Percentiles rank a stretch among this genome's conserved stretches.
phyloP scores from a whole-genome alignment of 768 basidiomycete species.

The Scleroderma bovista region DNA sequence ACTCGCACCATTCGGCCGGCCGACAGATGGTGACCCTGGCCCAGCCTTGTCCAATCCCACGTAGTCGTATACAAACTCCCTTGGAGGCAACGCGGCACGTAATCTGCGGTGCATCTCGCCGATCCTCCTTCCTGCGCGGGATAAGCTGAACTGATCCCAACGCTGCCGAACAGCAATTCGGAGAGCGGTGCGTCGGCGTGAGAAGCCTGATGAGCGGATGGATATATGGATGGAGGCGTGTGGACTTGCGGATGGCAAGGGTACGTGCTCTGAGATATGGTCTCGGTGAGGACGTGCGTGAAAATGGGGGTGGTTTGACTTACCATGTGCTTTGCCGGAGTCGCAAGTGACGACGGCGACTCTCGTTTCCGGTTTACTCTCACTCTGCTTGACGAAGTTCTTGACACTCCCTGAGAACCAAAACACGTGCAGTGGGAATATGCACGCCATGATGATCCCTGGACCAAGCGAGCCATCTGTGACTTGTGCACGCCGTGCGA shows the following conservation, averaged over 20 bases:
- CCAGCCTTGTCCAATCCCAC: conserved; percentile 13
- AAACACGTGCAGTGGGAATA: conserved; percentile 45
- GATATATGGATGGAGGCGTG: neutral
- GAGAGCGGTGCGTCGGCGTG: conserved; percentile 23
- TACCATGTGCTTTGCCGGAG: neutral
- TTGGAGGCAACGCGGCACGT: conserved; percentile 21
- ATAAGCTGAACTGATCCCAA: conserved; percentile 24
- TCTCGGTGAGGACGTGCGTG: neutral
- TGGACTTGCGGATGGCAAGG: neutral
- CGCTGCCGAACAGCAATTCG: conserved; percentile 22
- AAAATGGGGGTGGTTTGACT: too few relatives aligned
- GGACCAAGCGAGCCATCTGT: conserved; percentile 36
- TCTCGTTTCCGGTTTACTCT: conserved; percentile 1
- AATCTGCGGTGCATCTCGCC: conserved; percentile 25
- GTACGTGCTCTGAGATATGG: conserved; percentile 8
- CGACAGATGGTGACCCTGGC: too few relatives aligned
- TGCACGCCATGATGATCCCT: conserved; percentile 31
- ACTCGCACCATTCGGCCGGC: too few relatives aligned
- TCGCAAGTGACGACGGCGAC: neutral
- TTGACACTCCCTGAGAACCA: conserved; percentile 51
- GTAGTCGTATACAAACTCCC: conserved; percentile 27
- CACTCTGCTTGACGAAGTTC: conserved; percentile 37
- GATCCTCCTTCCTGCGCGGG: conserved; percentile 22
- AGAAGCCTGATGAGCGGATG: conserved; percentile 16
- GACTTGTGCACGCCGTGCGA: conserved; percentile 23